phyloP scores from a whole-genome alignment of 345 rosid species.

The Hibiscus tridactylites region DNA sequence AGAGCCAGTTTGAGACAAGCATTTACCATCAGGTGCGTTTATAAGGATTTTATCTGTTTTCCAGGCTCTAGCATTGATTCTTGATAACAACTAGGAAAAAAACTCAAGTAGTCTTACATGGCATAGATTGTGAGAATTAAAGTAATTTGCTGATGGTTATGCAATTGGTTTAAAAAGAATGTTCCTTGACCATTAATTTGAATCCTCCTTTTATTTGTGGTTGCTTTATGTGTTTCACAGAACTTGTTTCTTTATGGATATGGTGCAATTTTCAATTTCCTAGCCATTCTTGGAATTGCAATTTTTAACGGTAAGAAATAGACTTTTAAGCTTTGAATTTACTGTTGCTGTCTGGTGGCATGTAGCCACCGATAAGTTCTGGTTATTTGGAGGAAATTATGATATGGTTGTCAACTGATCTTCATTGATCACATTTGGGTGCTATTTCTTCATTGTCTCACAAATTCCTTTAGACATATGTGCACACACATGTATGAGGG shows the following conservation, averaged over 20 bases:
- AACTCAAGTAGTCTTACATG: not conserved
- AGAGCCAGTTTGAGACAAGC: constrained; percentile 97
- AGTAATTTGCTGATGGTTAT: not conserved
- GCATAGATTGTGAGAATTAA: not conserved
- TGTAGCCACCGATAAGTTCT: not conserved
- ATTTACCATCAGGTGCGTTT: constrained; percentile 85
- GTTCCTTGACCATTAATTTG: not conserved
- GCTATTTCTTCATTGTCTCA: not conserved
- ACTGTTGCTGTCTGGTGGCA: not conserved
- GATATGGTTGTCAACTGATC: not conserved
- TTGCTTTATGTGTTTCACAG: constrained; percentile 38
- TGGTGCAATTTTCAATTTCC: constrained; percentile 98
- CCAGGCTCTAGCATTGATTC: not conserved
- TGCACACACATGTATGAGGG: not conserved
- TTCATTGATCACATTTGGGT: not conserved
- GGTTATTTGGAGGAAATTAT: not conserved
- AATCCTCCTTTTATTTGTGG: not conserved
- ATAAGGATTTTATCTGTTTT: not conserved
- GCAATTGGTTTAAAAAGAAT: not conserved
- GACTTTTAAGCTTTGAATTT: not conserved
- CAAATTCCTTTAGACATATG: not conserved
- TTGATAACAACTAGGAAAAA: not conserved
- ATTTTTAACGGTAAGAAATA: constrained; percentile 56
- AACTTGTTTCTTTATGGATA: constrained; percentile 31
- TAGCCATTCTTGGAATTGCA: constrained; percentile 60